Evolutionary conservation across 768 basidiomycete species (phyloP), one percentile per base, ranked within the genome.

Genomic region (Collybia sordida): DNA sequence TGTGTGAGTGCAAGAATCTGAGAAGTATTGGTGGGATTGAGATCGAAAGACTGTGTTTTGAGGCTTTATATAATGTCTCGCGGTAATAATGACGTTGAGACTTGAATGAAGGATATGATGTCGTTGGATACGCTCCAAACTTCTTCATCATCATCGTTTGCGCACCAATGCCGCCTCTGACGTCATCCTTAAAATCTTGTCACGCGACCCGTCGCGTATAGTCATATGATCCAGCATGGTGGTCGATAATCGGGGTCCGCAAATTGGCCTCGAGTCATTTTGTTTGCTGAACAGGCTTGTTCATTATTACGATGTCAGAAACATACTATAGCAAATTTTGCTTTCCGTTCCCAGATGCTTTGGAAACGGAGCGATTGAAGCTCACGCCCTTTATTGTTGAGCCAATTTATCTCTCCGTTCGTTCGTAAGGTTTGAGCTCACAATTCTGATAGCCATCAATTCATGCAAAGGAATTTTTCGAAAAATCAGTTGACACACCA

Each of bases 331-430:
- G 69, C 49, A 80, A 83, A 49, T 82, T 83, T 57, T 78, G 74
- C 51, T 80, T 77, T 54, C 71, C 75, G 1, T 62, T 81, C 1
- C 74, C 71, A 2, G 61, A 70, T 17, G 52, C 41, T 6, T 62
- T 84, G 12, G 72, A 81, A 54, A 81, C 65, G 52, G 72, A 75
- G 11, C 66, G 74, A 17, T 59, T 83, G n/a, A 72, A 66, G 48
- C 63, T 85, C 15, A 69, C 68, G 0, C 80, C 80, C 1, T 83
- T 83, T 61, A 61, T 76, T 34, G 78, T 79, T 51, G 50, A 57
- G 73, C 17, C 19, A 23, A 22, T 28, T n/a, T 40, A 6, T 25
- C 22, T 19, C 45, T 42, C 3, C 38, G 35, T 34, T 45, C 23
- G 14, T 15, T 37, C n/a, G 14, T 40, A 40, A 36, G 34, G 15